phyloP scores from a whole-genome alignment of 2,329 filamentous ascomycete species.

The Neonectria coccinea region DNA sequence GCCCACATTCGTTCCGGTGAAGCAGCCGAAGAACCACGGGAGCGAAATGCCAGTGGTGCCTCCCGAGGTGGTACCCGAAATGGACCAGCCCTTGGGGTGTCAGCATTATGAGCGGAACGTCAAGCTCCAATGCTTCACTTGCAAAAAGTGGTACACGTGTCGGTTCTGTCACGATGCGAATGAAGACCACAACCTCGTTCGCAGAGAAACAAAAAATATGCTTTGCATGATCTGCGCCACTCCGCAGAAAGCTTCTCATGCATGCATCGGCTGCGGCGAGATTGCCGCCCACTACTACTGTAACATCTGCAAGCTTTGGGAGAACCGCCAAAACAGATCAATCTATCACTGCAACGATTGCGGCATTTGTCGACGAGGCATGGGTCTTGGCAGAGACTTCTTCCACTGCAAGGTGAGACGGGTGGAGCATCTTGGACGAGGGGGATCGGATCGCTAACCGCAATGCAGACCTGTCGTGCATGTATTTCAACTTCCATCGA shows the following conservation, averaged over 20 bases:
- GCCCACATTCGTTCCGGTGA: slow-evolving; percentile 74
- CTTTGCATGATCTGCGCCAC: slow-evolving; percentile 95
- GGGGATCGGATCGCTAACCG: slow-evolving; percentile 32
- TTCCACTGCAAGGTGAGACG: slow-evolving; percentile 91
- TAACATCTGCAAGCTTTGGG: slow-evolving; percentile 95
- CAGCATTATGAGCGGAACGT: slow-evolving; percentile 95
- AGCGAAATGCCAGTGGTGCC: slow-evolving; percentile 53
- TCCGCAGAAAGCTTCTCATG: slow-evolving; percentile 83
- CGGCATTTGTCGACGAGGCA: slow-evolving; percentile 91
- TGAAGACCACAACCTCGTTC: slow-evolving; percentile 82
- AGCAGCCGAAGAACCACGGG: slow-evolving; percentile 58
- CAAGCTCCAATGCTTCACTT: slow-evolving; percentile 92
- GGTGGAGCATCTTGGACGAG: background rate
- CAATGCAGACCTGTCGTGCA: slow-evolving; percentile 81
- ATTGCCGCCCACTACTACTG: slow-evolving; percentile 92
- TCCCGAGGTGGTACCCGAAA: slow-evolving; percentile 40
- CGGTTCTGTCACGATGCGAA: slow-evolving; percentile 90
- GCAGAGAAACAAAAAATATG: slow-evolving; percentile 92
- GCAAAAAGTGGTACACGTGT: slow-evolving; percentile 93
- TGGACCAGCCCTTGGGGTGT: slow-evolving; percentile 74
- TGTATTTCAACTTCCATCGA: slow-evolving; percentile 92
- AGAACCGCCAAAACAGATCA: slow-evolving; percentile 88
- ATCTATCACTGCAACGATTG: slow-evolving; percentile 98
- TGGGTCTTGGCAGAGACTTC: slow-evolving; percentile 95
- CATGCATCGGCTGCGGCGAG: slow-evolving; percentile 81